phyloP scores from a whole-genome alignment of 768 basidiomycete genomes.

The Mycena indigotica region DNA sequence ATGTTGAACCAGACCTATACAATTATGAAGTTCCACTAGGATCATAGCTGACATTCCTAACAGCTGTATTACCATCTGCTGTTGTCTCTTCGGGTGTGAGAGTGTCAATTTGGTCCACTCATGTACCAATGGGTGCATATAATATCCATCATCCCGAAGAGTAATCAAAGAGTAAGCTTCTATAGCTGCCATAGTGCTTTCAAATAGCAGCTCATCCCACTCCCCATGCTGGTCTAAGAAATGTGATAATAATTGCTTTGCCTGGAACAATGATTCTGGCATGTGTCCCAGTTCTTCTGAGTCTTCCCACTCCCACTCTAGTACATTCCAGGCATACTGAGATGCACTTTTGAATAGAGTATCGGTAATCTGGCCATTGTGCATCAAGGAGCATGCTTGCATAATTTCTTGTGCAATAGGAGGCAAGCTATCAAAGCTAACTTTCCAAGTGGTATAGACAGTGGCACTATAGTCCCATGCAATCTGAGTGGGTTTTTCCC shows the following conservation, averaged over 20 bases:
- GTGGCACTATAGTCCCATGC: neutral
- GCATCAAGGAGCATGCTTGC: constrained; percentile 5
- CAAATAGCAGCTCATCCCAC: neutral
- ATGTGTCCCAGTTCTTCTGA: too few species aligned
- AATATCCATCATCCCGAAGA: neutral
- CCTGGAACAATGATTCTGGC: neutral
- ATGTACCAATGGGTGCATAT: neutral
- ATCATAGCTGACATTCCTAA: neutral
- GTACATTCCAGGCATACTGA: neutral
- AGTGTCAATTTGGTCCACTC: neutral
- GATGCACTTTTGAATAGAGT: neutral
- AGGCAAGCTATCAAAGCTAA: constrained; percentile 1
- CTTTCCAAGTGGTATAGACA: constrained; percentile 6
- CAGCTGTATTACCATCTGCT: neutral
- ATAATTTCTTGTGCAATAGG: neutral
- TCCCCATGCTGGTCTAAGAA: neutral
- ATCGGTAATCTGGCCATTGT: neutral
- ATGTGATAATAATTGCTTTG: neutral
- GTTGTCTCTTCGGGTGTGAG: neutral
- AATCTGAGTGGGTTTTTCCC: neutral
- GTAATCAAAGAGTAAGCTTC: neutral
- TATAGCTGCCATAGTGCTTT: neutral
- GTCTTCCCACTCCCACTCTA: neutral
- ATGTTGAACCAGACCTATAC: neutral
- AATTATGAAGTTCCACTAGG: neutral